These are phyloP conservation scores for Entomortierella parvispora DNA, from an alignment of 192 early-diverging fungal species.

Conservation along the genomic window DNA sequence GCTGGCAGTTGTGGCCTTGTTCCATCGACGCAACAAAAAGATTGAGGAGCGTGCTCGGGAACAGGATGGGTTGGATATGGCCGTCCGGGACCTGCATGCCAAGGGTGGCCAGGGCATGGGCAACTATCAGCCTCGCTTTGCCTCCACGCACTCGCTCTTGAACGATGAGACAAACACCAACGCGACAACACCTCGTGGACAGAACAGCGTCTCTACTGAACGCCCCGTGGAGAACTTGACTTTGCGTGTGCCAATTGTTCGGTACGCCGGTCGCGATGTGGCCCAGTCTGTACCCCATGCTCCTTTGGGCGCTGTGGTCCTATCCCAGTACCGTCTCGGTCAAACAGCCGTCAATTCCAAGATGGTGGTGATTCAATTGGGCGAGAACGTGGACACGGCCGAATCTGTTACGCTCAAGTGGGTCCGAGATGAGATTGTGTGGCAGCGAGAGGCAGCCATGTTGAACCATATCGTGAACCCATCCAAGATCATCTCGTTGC, in stretches of 20 bases:
- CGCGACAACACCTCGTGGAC: slow-evolving; percentile 25
- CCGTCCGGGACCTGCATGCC: slow-evolving; percentile 35
- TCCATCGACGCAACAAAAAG: slow-evolving; percentile 44
- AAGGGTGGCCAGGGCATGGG: slow-evolving; percentile 27
- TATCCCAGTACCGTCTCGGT: slow-evolving; percentile 50
- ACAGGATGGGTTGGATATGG: slow-evolving; percentile 25
- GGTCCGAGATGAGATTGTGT: slow-evolving; percentile 52
- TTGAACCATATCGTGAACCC: slow-evolving; percentile 53
- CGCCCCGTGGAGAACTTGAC: slow-evolving; percentile 46
- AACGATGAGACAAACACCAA: slow-evolving; percentile 32
- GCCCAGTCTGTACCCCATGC: slow-evolving; percentile 38
- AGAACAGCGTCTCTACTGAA: slow-evolving; percentile 36
- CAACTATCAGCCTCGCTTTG: slow-evolving; percentile 18
- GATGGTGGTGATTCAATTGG: slow-evolving; percentile 48
- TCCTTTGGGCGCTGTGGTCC: slow-evolving; percentile 40
- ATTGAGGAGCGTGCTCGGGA: slow-evolving; percentile 30
- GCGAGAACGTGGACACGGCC: slow-evolving; percentile 50
- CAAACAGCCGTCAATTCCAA: slow-evolving; percentile 37
- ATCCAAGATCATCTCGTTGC: slow-evolving; percentile 46
- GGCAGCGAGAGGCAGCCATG: slow-evolving; percentile 52
- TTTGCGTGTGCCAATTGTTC: slow-evolving; percentile 47
- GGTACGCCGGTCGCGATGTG: slow-evolving; percentile 48
- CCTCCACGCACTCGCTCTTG: slow-evolving; percentile 42
- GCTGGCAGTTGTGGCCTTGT: slow-evolving; percentile 8
- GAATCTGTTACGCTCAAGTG: slow-evolving; percentile 51